phyloP scores from a whole-genome alignment of 179 eudicot genomes.

The Silene coronaria region DNA sequence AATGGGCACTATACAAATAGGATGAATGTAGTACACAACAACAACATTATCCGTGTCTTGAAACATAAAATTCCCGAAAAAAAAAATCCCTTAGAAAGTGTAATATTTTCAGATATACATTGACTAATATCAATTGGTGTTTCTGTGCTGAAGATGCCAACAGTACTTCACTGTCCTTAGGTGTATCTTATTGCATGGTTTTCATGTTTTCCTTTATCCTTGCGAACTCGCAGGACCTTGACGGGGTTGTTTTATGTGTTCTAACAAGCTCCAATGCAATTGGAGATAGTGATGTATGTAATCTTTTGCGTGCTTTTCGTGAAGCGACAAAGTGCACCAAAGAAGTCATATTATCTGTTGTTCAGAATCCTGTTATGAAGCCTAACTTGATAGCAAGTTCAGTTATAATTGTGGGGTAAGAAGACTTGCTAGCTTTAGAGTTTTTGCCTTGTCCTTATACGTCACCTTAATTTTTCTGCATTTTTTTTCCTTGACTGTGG shows the following conservation, averaged over 20 bases:
- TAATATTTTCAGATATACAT: background rate
- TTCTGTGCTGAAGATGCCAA: too few species aligned
- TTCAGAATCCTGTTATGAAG: constrained; percentile 55
- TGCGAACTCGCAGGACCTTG: constrained; percentile 42
- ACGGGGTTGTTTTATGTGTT: constrained; percentile 56
- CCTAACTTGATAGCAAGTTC: constrained; percentile 50
- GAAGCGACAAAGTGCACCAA: constrained; percentile 49
- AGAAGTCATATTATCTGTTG: constrained; percentile 50
- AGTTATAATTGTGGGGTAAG: constrained; percentile 61
- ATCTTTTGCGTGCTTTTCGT: constrained; percentile 47
- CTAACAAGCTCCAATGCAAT: constrained; percentile 52
- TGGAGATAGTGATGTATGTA: constrained; percentile 40
- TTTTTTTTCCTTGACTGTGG: background rate
- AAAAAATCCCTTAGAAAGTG: background rate
- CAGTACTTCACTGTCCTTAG: background rate
- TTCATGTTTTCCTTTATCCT: constrained; percentile 3
- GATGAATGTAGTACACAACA: too few species aligned
- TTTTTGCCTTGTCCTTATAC: background rate
- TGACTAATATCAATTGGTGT: background rate
- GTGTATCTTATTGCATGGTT: background rate
- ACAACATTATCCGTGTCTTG: background rate
- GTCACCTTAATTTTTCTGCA: background rate
- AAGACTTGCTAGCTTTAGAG: background rate
- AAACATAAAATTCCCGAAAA: background rate
- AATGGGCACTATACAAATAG: too few species aligned